Evolutionary conservation across 805 yeast species (phyloP).

Genomic region (Sugiyamaella qingdaonensis): DNA sequence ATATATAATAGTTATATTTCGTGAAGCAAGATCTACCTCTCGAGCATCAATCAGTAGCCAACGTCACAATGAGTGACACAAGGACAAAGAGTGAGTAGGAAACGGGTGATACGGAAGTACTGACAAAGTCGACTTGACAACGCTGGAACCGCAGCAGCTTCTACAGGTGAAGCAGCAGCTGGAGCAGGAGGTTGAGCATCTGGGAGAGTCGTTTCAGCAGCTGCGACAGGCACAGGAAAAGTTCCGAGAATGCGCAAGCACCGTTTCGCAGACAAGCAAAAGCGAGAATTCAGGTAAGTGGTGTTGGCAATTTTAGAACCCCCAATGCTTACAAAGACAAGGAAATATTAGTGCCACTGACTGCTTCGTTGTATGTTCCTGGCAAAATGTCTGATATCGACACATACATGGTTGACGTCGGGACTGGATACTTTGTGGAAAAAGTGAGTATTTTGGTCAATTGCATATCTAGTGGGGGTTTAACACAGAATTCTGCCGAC

Average conservation of each 20-base stretch:
- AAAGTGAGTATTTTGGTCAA: conserved; percentile 38
- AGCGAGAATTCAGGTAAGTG: conserved; percentile 36
- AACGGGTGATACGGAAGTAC: background rate
- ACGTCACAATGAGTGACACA: background rate
- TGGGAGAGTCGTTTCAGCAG: conserved; percentile 78
- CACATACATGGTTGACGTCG: conserved; percentile 84
- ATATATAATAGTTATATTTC: background rate
- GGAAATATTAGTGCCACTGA: conserved; percentile 76
- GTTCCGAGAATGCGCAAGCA: conserved; percentile 72
- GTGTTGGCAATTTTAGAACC: background rate
- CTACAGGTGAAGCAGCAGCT: conserved; percentile 76
- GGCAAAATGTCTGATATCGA: conserved; percentile 65
- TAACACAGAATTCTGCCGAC: conserved; percentile 44
- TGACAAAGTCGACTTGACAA: conserved; percentile 54
- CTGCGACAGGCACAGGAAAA: conserved; percentile 76
- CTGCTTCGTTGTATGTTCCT: conserved; percentile 84
- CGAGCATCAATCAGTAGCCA: background rate
- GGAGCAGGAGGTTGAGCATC: conserved; percentile 81
- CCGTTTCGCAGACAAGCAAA: conserved; percentile 53
- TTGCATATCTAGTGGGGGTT: background rate
- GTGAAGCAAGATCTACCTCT: background rate
- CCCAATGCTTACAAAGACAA: conserved; percentile 29
- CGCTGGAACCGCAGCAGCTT: conserved; percentile 78
- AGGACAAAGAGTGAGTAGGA: background rate
- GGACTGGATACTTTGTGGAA: conserved; percentile 93